Evolutionary conservation across 495 filamentous ascomycete genomes (phyloP).

Genomic region (Penicillium roqueforti): DNA sequence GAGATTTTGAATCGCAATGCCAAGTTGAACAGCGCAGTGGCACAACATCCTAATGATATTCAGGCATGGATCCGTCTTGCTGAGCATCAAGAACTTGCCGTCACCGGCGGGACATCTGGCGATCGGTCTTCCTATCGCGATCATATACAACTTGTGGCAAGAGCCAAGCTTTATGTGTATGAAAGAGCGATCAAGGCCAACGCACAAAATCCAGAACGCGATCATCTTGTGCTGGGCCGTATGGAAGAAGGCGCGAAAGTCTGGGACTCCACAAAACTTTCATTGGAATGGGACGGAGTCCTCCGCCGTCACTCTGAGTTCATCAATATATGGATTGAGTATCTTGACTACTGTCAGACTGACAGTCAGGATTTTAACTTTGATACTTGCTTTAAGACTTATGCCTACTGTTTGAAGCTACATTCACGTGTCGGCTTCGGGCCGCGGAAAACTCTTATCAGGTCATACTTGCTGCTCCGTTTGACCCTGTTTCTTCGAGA

Average conservation of each 20-base stretch:
- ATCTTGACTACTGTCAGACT: slow-evolving; percentile 72
- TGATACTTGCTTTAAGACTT: slow-evolving; percentile 55
- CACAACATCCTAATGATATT: slow-evolving; percentile 60
- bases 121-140: slow-evolving; percentile 48
- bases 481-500: slow-evolving; percentile 70
- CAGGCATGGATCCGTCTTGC: slow-evolving; percentile 73
- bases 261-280: slow-evolving; percentile 64
- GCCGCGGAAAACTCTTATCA: slow-evolving; percentile 39
- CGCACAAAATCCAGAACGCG: slow-evolving; percentile 36
- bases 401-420: slow-evolving; percentile 54
- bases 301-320: slow-evolving; percentile 54
- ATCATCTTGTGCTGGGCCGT: slow-evolving; percentile 59
- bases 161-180: slow-evolving; percentile 77
- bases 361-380: slow-evolving; percentile 65
- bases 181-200: slow-evolving; percentile 66
- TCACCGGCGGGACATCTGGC: slow-evolving; percentile 39
- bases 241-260: slow-evolving; percentile 66
- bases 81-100: slow-evolving; percentile 64
- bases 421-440: slow-evolving; percentile 26
- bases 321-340: slow-evolving; percentile 65
- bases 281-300: slow-evolving; percentile 60
- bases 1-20: slow-evolving; percentile 49
- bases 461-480: slow-evolving; percentile 71
- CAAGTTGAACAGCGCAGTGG: slow-evolving; percentile 55
- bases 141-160: slow-evolving; percentile 64